These are phyloP conservation scores for Mycena galericulata DNA, from an alignment of 768 basidiomycete species.

Conservation along the genomic window DNA sequence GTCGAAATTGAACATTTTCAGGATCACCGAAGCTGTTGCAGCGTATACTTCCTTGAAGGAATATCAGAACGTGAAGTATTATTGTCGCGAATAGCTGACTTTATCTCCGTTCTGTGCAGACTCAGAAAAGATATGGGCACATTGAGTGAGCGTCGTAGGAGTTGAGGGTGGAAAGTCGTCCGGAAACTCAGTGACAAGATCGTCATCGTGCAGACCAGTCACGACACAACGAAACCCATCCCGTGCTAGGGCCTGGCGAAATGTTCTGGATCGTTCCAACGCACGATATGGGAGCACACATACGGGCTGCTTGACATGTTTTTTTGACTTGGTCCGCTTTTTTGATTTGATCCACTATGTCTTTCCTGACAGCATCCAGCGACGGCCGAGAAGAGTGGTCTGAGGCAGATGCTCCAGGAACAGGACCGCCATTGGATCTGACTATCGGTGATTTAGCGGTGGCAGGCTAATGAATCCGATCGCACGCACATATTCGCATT, in stretches of 20 bases:
- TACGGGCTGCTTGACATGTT: background rate
- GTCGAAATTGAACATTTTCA: background rate
- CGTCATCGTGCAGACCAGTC: background rate
- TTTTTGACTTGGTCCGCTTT: background rate
- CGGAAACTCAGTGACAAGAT: background rate
- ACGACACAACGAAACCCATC: background rate
- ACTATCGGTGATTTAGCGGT: background rate
- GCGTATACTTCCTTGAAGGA: background rate
- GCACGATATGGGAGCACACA: background rate
- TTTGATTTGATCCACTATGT: background rate
- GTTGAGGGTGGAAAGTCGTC: background rate
- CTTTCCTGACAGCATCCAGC: background rate
- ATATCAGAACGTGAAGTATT: background rate
- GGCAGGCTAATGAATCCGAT: background rate
- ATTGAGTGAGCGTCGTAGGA: background rate
- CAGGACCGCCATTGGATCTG: background rate
- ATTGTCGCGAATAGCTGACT: background rate
- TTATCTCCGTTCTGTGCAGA: constrained; percentile 10
- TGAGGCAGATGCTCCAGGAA: background rate
- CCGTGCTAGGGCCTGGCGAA: background rate
- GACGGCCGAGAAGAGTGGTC: background rate
- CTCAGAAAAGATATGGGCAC: constrained; percentile 12
- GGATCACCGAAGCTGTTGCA: background rate
- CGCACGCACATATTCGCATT: background rate
- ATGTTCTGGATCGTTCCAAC: background rate